Base-by-base conservation (phyloP, 768 basidiomycete genomes). In the Russula brevipes region DNA sequence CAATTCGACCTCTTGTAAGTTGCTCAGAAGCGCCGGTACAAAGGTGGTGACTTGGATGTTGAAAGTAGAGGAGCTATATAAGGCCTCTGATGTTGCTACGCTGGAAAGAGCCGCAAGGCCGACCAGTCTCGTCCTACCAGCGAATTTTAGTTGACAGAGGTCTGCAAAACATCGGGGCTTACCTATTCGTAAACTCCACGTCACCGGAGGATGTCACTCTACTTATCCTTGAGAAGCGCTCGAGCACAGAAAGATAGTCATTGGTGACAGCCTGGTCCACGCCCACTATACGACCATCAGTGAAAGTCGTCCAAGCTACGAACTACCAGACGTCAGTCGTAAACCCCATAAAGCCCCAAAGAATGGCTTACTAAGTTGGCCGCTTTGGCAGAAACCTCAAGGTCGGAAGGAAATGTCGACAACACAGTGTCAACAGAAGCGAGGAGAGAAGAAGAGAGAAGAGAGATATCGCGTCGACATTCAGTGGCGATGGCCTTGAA, bases 231-330 rank as follows among this genome's bases (percentile, higher is more conserved):
- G 88, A 77, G 71, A 96, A 93, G 63, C 79, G 82, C 11, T 73
- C 75, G 42, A 96, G 80, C 36, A 85, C 81, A 8, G 80, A 78
- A 38, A 91, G 75, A 73, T 96, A 96, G 60, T 86, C 81, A 33
- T 78, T 77, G 0, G 91, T 89, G 54, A 91, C 76, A 36, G 71
- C 74, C 59, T 82, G 82, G 70, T 96, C 94, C 12, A 87, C 83
- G 33, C 89, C 91, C 65, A 95, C 85, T 45, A 89, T 77, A 58
- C 86, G 85, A 0, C 93, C 92, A 68, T 95, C 88, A 24, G 94
- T 93, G 68, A 87, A 97, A 16, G 94, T 94, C 19, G 89, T 88
- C 88, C 92, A 98, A 1, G 92, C 88, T 3, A 88, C 90, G 69
- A 96, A 93, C 89, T 94, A 68, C 47, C n/a, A 69, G 36, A 19